Evolutionary conservation across 805 yeast genomes (phyloP).

Genomic region (Alloascoidea africana): DNA sequence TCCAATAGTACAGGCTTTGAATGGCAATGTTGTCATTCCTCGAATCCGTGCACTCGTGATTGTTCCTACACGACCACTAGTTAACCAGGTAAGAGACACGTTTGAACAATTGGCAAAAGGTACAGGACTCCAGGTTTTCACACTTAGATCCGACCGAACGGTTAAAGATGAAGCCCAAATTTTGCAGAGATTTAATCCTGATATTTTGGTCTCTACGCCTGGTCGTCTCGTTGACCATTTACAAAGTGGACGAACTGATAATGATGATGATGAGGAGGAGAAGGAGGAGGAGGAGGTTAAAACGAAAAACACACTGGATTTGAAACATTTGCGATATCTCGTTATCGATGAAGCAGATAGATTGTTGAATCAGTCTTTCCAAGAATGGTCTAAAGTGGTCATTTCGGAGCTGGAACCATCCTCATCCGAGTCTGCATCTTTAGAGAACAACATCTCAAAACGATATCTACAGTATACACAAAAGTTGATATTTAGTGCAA

Average conservation of each 20-base stretch:
- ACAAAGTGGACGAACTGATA: conserved; percentile 5
- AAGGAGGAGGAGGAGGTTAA: conserved; percentile 21
- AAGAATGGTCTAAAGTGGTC: conserved; percentile 67
- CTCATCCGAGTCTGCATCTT: conserved; percentile 5
- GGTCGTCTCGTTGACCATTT: conserved; percentile 77
- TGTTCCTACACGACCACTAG: conserved; percentile 83
- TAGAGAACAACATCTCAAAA: conserved; percentile 6
- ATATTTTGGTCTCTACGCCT: conserved; percentile 57
- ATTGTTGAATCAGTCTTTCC: conserved; percentile 78
- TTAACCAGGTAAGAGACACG: conserved; percentile 65
- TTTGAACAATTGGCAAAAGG: conserved; percentile 48
- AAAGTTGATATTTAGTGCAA: conserved; percentile 80
- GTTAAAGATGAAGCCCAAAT: conserved; percentile 46
- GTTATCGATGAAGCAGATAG: conserved; percentile 98
- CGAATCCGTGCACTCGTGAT: conserved; percentile 59
- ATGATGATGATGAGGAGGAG: conserved; percentile 10
- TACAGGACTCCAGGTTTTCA: conserved; percentile 45
- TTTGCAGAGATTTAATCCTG: conserved; percentile 36
- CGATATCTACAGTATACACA: conserved; percentile 20
- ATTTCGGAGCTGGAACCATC: conserved; percentile 10
- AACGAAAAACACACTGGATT: conserved; percentile 10
- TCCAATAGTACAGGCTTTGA: conserved; percentile 64
- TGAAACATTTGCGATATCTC: conserved; percentile 43
- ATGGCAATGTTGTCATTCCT: conserved; percentile 52
- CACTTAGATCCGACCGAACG: conserved; percentile 39